Conservation (phyloP, 768 basidiomycete genomes). For the Rhizopogon roseolus region DNA sequence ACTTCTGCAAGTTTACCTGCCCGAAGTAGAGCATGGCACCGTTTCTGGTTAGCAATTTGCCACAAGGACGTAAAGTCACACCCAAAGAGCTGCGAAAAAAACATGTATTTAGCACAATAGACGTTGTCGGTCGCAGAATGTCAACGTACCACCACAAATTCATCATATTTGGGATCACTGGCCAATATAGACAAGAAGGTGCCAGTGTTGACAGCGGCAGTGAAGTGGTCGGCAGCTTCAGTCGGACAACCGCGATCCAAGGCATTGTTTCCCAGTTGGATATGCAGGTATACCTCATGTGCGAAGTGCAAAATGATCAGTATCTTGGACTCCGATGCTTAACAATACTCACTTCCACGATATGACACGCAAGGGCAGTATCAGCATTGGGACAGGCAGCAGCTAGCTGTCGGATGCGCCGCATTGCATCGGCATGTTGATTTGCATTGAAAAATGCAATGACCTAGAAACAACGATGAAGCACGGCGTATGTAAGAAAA, state of each 20-base stretch:
- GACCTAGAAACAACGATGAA: neutral
- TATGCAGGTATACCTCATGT: neutral
- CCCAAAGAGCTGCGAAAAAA: too few relatives aligned
- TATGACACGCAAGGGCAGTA: neutral
- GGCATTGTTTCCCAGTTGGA: neutral
- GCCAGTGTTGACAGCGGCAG: neutral
- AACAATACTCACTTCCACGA: neutral
- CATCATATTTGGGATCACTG: too few relatives aligned
- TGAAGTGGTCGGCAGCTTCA: neutral
- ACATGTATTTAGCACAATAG: too few relatives aligned
- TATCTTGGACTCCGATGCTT: too few relatives aligned
- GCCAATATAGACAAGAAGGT: too few relatives aligned
- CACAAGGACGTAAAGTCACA: too few relatives aligned
- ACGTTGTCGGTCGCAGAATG: too few relatives aligned
- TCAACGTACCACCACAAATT: too few relatives aligned
- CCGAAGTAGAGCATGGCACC: too few relatives aligned
- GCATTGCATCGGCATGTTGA: neutral
- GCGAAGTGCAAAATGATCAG: neutral
- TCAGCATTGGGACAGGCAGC: neutral
- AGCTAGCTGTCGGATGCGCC: neutral
- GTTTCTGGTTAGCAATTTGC: too few relatives aligned
- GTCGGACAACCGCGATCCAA: neutral
- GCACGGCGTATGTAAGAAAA: too few relatives aligned
- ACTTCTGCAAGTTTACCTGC: too few relatives aligned
- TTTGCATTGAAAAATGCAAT: neutral